Base-by-base conservation (phyloP, 2,329 filamentous ascomycete genomes). In the Aspergillus texensis region DNA sequence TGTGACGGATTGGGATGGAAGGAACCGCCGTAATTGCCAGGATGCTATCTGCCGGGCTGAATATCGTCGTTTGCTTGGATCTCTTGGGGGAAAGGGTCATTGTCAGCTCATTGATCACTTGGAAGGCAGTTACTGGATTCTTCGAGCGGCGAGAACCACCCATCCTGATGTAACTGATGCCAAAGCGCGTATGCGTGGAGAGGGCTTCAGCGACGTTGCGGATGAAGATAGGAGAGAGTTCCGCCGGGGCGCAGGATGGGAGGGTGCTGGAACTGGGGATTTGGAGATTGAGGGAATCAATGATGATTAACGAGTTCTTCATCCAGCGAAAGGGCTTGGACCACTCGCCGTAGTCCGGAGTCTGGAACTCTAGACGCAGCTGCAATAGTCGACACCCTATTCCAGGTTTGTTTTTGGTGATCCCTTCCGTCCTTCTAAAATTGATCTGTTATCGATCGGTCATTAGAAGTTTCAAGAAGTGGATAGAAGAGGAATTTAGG, bases 231-330 rank as follows among this genome's bases (percentile, higher is more conserved):
- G 63, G 24, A 68, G 71, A 41, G 24, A 61, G 8, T 78, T 73
- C 58, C 62, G 68, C n/a, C 72, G 75, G 28, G 76, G 76, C 8
- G 69, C 70, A 57, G 74, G 72, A 10, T 78, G 75, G 75, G 75
- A 78, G 67, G 74, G 75, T 8, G 66, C 57, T 10, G 71, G 68
- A 16, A 66, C 67, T 28, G 74, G 74, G 16, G 69, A 71, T 21
- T 71, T 77, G 70, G 74, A 77, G 62, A 65, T 74, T n/a, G 75
- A 77, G 60, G 67, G 67, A 8, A 56, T 70, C 36, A 69, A 71
- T 53, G 63, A 58, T 57, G 63, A 58, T 56, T 66, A 57, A 41
- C 26, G 39, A n/a, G n/a, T 53, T 19, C 19, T 34, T 28, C n/a
- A 57, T 61, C 28, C 24, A 30, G 16, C 46, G 46, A 21, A 52